Evolutionary conservation across 2,329 filamentous ascomycete species (phyloP).

Genomic region (Phaeosphaeriaceae sp.): DNA sequence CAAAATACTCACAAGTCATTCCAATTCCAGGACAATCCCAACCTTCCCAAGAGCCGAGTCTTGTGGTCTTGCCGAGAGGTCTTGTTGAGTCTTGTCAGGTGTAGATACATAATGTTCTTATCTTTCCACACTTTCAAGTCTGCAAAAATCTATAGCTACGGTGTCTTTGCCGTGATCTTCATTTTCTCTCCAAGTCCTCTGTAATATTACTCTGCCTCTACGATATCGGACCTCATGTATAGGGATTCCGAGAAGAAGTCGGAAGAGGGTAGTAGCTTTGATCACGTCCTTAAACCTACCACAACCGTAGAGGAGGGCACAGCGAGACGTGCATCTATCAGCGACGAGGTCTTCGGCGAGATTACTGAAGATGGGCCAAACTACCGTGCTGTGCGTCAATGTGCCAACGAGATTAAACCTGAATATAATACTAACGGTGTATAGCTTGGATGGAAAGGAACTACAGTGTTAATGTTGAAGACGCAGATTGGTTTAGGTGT

Average conservation of each 20-base stretch:
- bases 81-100: too few relatives aligned
- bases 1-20: too few relatives aligned
- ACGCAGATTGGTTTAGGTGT: constrained; percentile 65
- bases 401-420: neutral
- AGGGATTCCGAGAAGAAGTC: neutral
- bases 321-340: constrained; percentile 9
- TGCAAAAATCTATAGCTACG: too few relatives aligned
- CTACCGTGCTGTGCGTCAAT: constrained; percentile 54
- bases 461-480: constrained; percentile 57
- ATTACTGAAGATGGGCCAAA: constrained; percentile 57
- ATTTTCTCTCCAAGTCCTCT: too few relatives aligned
- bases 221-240: too few relatives aligned
- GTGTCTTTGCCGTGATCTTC: too few relatives aligned
- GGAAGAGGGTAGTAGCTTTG: neutral
- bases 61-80: too few relatives aligned
- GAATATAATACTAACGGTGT: constrained; percentile 1
- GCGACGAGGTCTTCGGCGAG: constrained; percentile 59
- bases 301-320: constrained; percentile 1
- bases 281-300: neutral
- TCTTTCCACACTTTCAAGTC: too few relatives aligned
- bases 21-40: too few relatives aligned
- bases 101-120: too few relatives aligned
- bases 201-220: too few relatives aligned
- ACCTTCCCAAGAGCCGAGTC: too few relatives aligned
- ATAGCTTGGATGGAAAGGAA: constrained; percentile 36